These are phyloP conservation scores for Exophiala phaeomuriformis DNA, from an alignment of 2,329 filamentous ascomycete genomes.

Conservation along the genomic window DNA sequence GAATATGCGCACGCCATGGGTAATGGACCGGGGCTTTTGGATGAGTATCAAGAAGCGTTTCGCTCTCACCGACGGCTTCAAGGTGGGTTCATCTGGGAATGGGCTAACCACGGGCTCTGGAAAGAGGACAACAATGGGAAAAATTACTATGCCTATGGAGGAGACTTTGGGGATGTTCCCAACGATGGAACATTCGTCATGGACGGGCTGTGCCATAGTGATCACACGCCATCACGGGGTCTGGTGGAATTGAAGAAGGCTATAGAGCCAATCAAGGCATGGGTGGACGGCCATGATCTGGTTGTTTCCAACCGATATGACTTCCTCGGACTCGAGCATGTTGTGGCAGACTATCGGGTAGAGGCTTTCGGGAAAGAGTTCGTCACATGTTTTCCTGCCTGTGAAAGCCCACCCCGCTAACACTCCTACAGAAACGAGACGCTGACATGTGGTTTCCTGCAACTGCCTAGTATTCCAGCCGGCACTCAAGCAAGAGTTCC, in stretches of 20 bases:
- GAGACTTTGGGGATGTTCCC: conserved; percentile 55
- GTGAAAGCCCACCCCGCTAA: not conserved
- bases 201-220: conserved; percentile 51
- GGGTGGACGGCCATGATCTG: conserved; percentile 43
- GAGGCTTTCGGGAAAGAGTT: conserved; percentile 40
- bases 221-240: conserved; percentile 52
- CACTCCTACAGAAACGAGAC: not conserved
- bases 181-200: conserved; percentile 57
- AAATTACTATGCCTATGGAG: conserved; percentile 53
- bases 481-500: conserved; percentile 28
- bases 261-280: conserved; percentile 48
- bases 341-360: conserved; percentile 35
- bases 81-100: conserved; percentile 62
- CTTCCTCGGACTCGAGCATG: conserved; percentile 17
- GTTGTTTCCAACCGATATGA: conserved; percentile 27
- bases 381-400: conserved; percentile 18
- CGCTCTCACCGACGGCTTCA: conserved; percentile 54
- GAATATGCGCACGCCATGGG: conserved; percentile 61
- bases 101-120: conserved; percentile 53
- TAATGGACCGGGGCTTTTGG: conserved; percentile 62
- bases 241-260: conserved; percentile 52
- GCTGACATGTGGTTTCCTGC: conserved; percentile 11
- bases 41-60: conserved; percentile 62
- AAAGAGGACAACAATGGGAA: conserved; percentile 33
- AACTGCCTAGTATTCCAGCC: conserved; percentile 12